Evolutionary conservation across 192 early-diverging fungal species (phyloP), one percentile per base, ranked within the genome.

Genomic region (Entrophospora sp.): DNA sequence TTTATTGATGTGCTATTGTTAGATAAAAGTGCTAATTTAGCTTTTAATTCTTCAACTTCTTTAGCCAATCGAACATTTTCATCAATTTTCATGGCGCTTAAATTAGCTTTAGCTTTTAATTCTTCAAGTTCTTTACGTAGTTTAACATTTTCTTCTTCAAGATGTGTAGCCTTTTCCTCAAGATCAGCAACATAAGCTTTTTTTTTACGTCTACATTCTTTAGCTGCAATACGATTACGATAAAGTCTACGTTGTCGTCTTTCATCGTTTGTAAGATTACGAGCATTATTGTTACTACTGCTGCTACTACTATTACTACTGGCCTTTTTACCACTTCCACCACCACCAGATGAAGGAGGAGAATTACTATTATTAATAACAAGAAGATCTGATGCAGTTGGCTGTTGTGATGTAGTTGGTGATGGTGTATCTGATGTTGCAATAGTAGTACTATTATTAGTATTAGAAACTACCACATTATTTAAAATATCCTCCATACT

Each of bases 131-230:
- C 84, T 69, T 87, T 87, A 51, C 77, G 78, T 56, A 88, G 64
- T 6, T 61, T 69, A 3, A 67, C 62, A 70, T 88, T 74, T 37
- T 91, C 88, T 24, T 84, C 77, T 58, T 86, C 81, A 20, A 90
- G 51, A 28, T 78, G 69, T 10, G 71, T 56, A 8, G 87, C 77
- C 49, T 85, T 83, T 40, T 84, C 77, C 55, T 90, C 87, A 51
- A 92, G 77, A 36, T 87, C 87, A 18, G 73, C 71, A 28, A 92
- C 84, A 62, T 84, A 89, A n/a, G 76, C 80, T 69, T 92, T 92
- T 71, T 90, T 90, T 70, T 92, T 92, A 60, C 87, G 87, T 6
- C 90, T 83, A 52, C 88, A 92, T 68, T 90, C 90, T 72, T 90
- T 90, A 56, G 90, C 90, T 0, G 90, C 90, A 18, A 90, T 74